Evolutionary conservation across 2,329 filamentous ascomycete species (phyloP), one percentile per base, ranked within the genome.

Genomic region (Colletotrichum paranaense): DNA sequence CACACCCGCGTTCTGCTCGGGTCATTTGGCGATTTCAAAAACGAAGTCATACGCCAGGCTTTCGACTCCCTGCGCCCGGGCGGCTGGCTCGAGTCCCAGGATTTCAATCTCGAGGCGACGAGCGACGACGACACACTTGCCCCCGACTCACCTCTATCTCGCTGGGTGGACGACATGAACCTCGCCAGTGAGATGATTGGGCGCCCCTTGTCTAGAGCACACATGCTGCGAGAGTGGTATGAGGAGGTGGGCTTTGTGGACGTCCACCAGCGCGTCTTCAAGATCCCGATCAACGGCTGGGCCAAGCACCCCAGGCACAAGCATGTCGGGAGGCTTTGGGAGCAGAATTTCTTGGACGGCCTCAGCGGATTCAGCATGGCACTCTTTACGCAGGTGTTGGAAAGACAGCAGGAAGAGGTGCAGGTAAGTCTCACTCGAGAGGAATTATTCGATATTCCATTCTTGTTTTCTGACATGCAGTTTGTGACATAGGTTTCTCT

Each of bases 81-180:
- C 38, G 88, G 88, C 56, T 90, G 86, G 82, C 83, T 90, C 57
- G 88, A 90, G 77, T 86, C 85, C 2, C 88, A 90, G 75, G 88
- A 90, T 75, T 78, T 83, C 12, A 81, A 84, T 68, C 79, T 81
- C 60, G 70, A 74, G 2, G 75, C 85, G 30, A 72, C 76, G 32
- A 86, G 82, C 71, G 88, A 89, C 74, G 87, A 89, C 72, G 83
- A 76, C 26, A 87, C 83, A 6, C 80, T 89, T 62, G 62, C 78
- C 5, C 78, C 77, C 0, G 78, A 86, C 26, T 81, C 81, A 19
- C 78, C 85, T 0, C 74, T 88, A 7, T 77, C 79, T 28, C 76
- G 76, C 6, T 89, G 87, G 81, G 80, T 83, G 19, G 76, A 79
- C 8, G 83, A 87, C 56, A 78, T 88, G 28, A 76, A 81, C 4